Evolutionary conservation across 1,284 basidiomycete genomes (phyloP).

Genomic region (Coniferiporia sulphurascens): DNA sequence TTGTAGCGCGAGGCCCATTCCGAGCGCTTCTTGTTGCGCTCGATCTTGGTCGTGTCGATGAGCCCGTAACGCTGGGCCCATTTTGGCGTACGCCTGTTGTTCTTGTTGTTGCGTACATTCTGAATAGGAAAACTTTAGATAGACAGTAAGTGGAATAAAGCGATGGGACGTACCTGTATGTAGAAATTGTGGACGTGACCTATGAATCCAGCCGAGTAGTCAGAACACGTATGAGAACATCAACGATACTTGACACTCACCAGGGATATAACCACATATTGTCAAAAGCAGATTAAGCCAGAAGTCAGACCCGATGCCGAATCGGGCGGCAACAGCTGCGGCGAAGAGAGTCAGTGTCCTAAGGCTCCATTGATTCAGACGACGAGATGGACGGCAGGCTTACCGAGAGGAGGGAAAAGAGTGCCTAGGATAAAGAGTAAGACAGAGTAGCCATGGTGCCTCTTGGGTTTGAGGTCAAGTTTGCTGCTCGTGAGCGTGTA

Average conservation of each 20-base stretch:
- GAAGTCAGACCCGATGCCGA: constrained; percentile 91
- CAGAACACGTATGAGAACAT: constrained; percentile 4
- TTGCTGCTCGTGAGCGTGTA: constrained; percentile 35
- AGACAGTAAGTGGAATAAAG: constrained; percentile 3
- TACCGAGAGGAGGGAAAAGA: constrained; percentile 84
- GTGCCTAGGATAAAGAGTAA: constrained; percentile 81
- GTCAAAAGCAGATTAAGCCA: constrained; percentile 90
- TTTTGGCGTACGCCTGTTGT: constrained; percentile 84
- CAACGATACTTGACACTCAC: constrained; percentile 37
- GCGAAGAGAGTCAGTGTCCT: constrained; percentile 1
- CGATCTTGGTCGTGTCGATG: constrained; percentile 71
- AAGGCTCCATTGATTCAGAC: not conserved
- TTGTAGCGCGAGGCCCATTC: constrained; percentile 87
- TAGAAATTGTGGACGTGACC: constrained; percentile 90
- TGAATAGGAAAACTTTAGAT: constrained; percentile 32
- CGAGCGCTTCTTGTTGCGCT: constrained; percentile 72
- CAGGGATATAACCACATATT: constrained; percentile 86
- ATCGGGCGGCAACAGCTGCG: constrained; percentile 88
- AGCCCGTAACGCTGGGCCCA: constrained; percentile 91
- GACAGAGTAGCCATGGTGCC: constrained; percentile 80
- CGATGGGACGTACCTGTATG: constrained; percentile 58
- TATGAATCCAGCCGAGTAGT: constrained; percentile 27
- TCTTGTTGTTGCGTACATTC: constrained; percentile 96
- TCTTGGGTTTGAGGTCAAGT: constrained; percentile 61
- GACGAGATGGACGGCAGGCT: constrained; percentile 24